A percentile compares a stretch with the other conserved stretches of the same genome.
phyloP scores from a whole-genome alignment of 1,139 yeast genomes.

The Zygosaccharomyces pseudobailii region DNA sequence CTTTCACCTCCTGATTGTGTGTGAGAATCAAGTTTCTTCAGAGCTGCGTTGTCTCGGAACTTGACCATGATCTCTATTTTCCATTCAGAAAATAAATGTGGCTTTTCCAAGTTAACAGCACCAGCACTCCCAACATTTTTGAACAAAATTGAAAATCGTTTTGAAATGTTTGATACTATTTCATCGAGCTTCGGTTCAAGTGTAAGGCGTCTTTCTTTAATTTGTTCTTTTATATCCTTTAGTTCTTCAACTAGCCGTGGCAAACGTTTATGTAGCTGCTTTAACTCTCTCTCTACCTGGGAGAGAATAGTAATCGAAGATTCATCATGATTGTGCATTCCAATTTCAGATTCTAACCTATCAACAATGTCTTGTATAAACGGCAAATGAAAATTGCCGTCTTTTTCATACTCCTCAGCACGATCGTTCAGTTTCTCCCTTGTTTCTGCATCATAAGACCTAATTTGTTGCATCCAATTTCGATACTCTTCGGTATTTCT shows the following conservation, averaged over 20 bases:
- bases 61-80: conserved; percentile 77
- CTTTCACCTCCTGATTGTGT: conserved; percentile 98
- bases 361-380: conserved; percentile 35
- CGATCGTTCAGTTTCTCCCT: conserved; percentile 41
- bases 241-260: conserved; percentile 33
- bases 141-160: conserved; percentile 62
- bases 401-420: conserved; percentile 43
- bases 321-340: conserved; percentile 36
- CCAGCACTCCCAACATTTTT: conserved; percentile 82
- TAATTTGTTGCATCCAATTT: conserved; percentile 41
- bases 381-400: conserved; percentile 41
- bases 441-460: conserved; percentile 41
- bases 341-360: conserved; percentile 37
- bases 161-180: conserved; percentile 51
- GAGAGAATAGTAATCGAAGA: conserved; percentile 40
- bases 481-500: conserved; percentile 45
- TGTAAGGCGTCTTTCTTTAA: conserved; percentile 37
- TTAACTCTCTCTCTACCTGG: conserved; percentile 31
- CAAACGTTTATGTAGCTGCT: conserved; percentile 24
- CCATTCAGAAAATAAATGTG: conserved; percentile 67
- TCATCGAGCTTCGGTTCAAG: conserved; percentile 60
- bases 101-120: conserved; percentile 55
- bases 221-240: conserved; percentile 34
- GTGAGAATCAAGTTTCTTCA: conserved; percentile 71
- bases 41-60: conserved; percentile 69